Percentiles rank a stretch among this genome's conserved stretches.
Evolutionary conservation across 768 basidiomycete genomes (phyloP).

Genomic region (Clitopilus passeckerianus): DNA sequence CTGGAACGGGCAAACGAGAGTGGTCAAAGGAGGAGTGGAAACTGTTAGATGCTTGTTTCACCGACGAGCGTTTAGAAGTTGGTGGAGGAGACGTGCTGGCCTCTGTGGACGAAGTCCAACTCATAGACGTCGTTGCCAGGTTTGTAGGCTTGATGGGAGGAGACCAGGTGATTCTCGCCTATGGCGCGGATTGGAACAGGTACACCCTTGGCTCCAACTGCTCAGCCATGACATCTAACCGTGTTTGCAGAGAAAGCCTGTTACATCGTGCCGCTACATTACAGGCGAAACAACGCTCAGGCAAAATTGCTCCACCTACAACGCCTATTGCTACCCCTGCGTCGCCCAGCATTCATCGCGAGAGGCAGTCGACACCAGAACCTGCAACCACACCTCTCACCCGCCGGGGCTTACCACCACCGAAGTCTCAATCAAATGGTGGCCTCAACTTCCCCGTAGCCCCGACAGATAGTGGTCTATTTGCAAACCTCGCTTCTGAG

Average conservation of each 20-base stretch:
- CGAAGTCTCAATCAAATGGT: constrained; percentile 8
- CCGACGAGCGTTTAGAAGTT: constrained; percentile 57
- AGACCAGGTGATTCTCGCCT: constrained; percentile 24
- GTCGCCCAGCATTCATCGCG: background rate
- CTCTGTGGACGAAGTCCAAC: constrained; percentile 44
- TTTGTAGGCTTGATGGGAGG: constrained; percentile 53
- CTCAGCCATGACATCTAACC: constrained; percentile 1
- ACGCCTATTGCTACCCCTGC: constrained; percentile 28
- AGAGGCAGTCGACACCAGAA: background rate
- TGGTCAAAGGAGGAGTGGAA: constrained; percentile 86
- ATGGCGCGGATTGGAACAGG: constrained; percentile 55
- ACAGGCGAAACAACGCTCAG: constrained; percentile 53
- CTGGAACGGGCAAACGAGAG: constrained; percentile 15
- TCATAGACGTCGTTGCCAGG: constrained; percentile 54
- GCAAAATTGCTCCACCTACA: constrained; percentile 53
- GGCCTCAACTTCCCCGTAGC: constrained; percentile 14
- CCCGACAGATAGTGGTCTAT: constrained; percentile 22
- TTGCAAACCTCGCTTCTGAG: constrained; percentile 23
- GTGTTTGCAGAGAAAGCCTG: constrained; percentile 40
- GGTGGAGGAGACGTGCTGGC: constrained; percentile 38
- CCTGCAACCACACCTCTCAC: constrained; percentile 17
- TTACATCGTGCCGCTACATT: constrained; percentile 48
- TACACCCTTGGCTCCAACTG: constrained; percentile 23
- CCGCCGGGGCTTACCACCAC: constrained; percentile 23
- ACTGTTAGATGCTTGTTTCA: constrained; percentile 70